Conservation (phyloP, 257 asterid genomes). For the Linderniella brevidens region DNA sequence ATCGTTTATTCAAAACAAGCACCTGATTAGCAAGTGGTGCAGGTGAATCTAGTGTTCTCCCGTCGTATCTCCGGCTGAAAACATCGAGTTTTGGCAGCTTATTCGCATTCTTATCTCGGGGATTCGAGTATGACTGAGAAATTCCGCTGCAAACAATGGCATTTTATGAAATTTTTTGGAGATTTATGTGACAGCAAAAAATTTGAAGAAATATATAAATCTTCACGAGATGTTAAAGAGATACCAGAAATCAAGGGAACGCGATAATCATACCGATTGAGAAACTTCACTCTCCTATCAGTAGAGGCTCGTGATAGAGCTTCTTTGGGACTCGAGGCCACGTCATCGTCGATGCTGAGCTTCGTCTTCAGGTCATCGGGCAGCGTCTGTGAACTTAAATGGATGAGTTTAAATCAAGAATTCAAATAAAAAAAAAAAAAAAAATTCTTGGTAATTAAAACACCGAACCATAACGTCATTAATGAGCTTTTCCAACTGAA, state of each 20-base stretch:
- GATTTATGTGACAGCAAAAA: not conserved
- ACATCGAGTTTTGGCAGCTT: constrained; percentile 83
- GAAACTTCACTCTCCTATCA: constrained; percentile 80
- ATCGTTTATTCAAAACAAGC: constrained; percentile 4
- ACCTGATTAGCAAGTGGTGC: constrained; percentile 74
- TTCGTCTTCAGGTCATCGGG: constrained; percentile 90
- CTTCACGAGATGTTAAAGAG: too few species aligned
- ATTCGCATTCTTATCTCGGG: constrained; percentile 48
- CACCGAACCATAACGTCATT: constrained; percentile 80
- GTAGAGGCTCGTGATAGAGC: constrained; percentile 91
- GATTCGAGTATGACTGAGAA: constrained; percentile 57
- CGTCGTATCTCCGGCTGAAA: constrained; percentile 59
- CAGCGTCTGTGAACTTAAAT: constrained; percentile 37
- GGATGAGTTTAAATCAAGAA: constrained; percentile 11
- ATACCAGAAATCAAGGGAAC: too few species aligned
- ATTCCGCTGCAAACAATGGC: constrained; percentile 44
- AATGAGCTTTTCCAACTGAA: constrained; percentile 88
- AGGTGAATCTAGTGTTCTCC: constrained; percentile 82
- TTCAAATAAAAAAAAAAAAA: constrained; percentile 6
- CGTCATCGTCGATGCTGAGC: constrained; percentile 85
- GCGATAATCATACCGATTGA: constrained; percentile 41
- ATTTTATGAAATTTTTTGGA: not conserved
- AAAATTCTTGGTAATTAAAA: constrained; percentile 7
- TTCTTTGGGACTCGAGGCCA: constrained; percentile 91
- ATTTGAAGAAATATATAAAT: too few species aligned